These are phyloP conservation scores for Colletotrichum sp. DNA, from an alignment of 2,329 filamentous ascomycete species.

Conservation along the genomic window DNA sequence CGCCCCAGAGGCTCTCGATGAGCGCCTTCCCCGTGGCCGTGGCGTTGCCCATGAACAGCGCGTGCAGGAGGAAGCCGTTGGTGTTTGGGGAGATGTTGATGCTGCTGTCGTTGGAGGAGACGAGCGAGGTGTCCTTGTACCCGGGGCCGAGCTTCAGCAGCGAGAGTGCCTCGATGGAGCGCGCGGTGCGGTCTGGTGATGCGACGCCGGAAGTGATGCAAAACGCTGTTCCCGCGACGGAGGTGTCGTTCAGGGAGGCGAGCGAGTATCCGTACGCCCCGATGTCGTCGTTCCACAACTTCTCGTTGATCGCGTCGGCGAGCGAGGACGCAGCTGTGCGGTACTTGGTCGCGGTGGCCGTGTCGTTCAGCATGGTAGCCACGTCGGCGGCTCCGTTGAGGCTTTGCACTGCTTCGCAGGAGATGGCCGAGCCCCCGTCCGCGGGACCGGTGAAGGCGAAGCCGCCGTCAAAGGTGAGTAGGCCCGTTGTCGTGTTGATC, in stretches of 20 bases:
- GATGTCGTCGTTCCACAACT: constrained; percentile 24
- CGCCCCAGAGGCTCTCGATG: constrained; percentile 42
- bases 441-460: constrained; percentile 20
- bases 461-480: constrained; percentile 9
- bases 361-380: constrained; percentile 27
- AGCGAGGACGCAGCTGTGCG: constrained; percentile 23
- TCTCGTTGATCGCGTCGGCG: constrained; percentile 16
- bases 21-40: constrained; percentile 32
- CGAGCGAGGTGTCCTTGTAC: constrained; percentile 23
- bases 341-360: constrained; percentile 13
- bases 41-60: constrained; percentile 33
- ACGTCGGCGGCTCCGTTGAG: constrained; percentile 17
- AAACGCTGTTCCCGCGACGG: constrained; percentile 22
- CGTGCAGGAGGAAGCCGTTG: constrained; percentile 46
- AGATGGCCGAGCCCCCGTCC: constrained; percentile 15
- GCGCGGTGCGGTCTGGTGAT: not conserved
- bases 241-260: constrained; percentile 3
- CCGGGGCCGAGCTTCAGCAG: constrained; percentile 20
- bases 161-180: constrained; percentile 13
- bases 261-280: constrained; percentile 19
- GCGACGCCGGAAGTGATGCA: constrained; percentile 26
- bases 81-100: constrained; percentile 51
- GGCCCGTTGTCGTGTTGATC: constrained; percentile 16
- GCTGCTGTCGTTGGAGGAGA: constrained; percentile 28
- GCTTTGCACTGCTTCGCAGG: constrained; percentile 18